Base-by-base conservation (phyloP, 805 yeast species). In the Saccharomycopsis oosterbeekiorum region DNA sequence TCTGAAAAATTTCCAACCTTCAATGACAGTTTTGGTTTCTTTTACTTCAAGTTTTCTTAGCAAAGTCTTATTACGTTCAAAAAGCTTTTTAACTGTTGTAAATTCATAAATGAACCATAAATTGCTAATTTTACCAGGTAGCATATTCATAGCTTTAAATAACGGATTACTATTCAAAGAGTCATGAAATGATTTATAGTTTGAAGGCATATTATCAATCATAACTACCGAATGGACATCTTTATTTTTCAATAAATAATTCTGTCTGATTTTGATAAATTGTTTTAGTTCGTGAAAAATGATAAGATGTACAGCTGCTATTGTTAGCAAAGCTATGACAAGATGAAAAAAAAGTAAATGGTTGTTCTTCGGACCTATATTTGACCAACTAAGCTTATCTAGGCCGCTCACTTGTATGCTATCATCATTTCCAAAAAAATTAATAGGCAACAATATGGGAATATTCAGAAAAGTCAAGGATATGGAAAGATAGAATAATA, bases 321-420 rank as follows among this genome's bases (percentile, higher is more conserved):
- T 76, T 0, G 84, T 80, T 1, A 83, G 65, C 0, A 85, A 60
- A 1, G 88, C 77, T 71, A 86, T 73, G 0, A 83, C 69, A 59
- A 90, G 80, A 71, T 90, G 97, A 24, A 83, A 81, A 62, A 83
- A 75, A 62, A 86, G 76, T 24, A 81, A 70, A 3, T 71, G 68
- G 0, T 83, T 78, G 55, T 81, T 80, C 1, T 76, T 66, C 4
- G 79, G 75, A 0, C 89, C 79, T 2, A 89, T 78, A 67, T 88
- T 86, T 2, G 94, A 83, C 70, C 88, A 80, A 19, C 96, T 87
- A 8, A 89, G 74, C 57, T 73, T 75, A 67, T 90, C 96, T 56
- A 91, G 72, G 0, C 91, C 89, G 3, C 2, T 70, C 70, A 15
- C 67, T 8, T 47, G 37, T 36, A 41, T 41, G n/a, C 56, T 21